Evolutionary conservation across 495 filamentous ascomycete genomes (phyloP).

Genomic region (Neurospora hispaniola): DNA sequence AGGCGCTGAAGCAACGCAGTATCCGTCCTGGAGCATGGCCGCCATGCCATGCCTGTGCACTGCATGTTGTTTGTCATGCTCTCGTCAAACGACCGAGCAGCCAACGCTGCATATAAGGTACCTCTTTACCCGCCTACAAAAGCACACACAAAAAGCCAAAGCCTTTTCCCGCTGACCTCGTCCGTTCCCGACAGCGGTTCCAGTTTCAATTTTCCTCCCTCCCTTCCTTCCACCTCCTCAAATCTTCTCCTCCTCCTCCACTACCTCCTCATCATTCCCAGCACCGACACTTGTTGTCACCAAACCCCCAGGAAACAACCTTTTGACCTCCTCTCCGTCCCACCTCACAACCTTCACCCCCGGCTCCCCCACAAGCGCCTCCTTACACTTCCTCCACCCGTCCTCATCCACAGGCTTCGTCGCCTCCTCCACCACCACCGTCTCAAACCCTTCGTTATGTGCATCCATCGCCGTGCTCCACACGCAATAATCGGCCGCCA

Average conservation of each 20-base stretch:
- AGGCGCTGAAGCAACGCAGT: background rate
- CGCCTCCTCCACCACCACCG: constrained; percentile 68
- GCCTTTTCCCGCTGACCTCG: background rate
- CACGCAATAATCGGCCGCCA: constrained; percentile 89
- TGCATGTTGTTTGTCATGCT: background rate
- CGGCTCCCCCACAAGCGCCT: constrained; percentile 36
- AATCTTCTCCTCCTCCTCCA: constrained; percentile 20
- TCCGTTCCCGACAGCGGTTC: background rate
- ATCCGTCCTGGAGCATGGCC: background rate
- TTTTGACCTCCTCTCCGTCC: constrained; percentile 30
- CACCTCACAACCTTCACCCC: constrained; percentile 36
- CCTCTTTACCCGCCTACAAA: background rate
- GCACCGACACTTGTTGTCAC: constrained; percentile 34
- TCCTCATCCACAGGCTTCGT: constrained; percentile 56
- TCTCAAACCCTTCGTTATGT: constrained; percentile 61
- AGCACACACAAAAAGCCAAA: background rate
- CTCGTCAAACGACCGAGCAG: background rate
- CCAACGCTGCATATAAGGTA: background rate
- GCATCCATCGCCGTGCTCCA: constrained; percentile 70
- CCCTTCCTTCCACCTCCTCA: background rate
- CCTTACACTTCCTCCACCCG: constrained; percentile 45
- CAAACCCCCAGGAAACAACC: constrained; percentile 6
- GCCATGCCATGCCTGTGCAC: background rate
- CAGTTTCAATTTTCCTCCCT: background rate
- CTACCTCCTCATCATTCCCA: constrained; percentile 26